Evolutionary conservation across 257 asterid genomes (phyloP).

Genomic region (Capsicum pubescens): DNA sequence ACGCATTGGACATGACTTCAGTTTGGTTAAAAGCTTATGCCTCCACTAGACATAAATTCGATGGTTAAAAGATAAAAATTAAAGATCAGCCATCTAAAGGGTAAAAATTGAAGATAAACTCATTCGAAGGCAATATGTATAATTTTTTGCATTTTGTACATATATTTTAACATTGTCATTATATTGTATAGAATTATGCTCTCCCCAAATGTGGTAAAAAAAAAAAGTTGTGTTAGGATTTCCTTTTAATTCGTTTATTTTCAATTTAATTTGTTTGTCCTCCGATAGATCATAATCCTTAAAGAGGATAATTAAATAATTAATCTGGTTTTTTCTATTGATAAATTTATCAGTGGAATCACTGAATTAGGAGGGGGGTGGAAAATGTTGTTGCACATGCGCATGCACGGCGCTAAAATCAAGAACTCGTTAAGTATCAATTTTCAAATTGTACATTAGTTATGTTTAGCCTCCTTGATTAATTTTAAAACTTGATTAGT

Average conservation of each 20-base stretch:
- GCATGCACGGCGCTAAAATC: slow-evolving; percentile 27
- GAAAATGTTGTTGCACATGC: slow-evolving; percentile 44
- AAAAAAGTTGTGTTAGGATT: background rate
- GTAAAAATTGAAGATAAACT: too few species aligned
- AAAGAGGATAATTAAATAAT: background rate
- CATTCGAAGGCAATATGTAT: too few species aligned
- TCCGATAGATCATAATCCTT: background rate
- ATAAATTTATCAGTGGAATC: background rate
- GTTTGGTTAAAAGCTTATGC: too few species aligned
- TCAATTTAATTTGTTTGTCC: background rate
- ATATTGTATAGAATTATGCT: background rate
- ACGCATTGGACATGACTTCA: too few species aligned
- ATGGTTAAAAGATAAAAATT: too few species aligned
- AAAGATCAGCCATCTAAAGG: too few species aligned
- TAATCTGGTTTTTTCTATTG: background rate
- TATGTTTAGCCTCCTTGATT: background rate
- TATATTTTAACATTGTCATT: background rate
- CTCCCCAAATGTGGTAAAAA: background rate
- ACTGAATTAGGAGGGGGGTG: too few species aligned
- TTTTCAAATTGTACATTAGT: slow-evolving; percentile 20
- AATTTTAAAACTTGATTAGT: slow-evolving; percentile 26
- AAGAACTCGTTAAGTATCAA: background rate
- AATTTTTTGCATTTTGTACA: background rate
- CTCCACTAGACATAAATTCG: too few species aligned
- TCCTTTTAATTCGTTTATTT: background rate